These are phyloP conservation scores for Leccinum fallax DNA, from an alignment of 1,284 basidiomycete species.

Conservation along the genomic window DNA sequence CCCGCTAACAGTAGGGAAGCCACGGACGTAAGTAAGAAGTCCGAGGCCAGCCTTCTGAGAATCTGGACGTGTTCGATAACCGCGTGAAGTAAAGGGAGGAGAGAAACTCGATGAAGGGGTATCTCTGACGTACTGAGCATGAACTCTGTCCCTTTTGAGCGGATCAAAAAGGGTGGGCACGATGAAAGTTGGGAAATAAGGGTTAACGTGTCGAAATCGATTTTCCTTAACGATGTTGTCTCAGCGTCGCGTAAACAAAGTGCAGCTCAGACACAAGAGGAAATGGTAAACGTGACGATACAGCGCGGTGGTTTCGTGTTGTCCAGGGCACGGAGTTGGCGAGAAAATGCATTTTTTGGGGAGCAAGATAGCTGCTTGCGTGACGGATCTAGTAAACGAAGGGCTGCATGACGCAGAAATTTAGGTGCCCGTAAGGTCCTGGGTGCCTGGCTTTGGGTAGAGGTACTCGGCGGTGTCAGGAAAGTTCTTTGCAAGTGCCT, in stretches of 20 bases:
- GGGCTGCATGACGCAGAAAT: neutral
- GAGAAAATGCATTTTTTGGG: conserved; percentile 3
- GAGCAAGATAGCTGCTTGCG: neutral
- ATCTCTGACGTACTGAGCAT: conserved; percentile 23
- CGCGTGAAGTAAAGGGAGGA: conserved; percentile 23
- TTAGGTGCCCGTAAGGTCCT: conserved; percentile 15
- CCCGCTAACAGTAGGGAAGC: conserved; percentile 30
- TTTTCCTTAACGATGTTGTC: conserved; percentile 17
- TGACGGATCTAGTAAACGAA: conserved; percentile 6
- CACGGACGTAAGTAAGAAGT: conserved; percentile 38
- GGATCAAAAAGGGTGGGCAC: conserved; percentile 21
- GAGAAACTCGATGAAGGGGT: conserved; percentile 7
- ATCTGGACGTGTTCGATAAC: conserved; percentile 32
- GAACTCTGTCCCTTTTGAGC: conserved; percentile 16
- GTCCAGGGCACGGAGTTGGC: conserved; percentile 13
- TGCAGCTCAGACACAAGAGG: conserved; percentile 7
- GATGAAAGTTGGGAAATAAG: conserved; percentile 27
- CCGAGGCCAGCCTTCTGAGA: conserved; percentile 36
- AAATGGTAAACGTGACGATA: conserved; percentile 6
- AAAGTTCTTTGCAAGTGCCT: conserved; percentile 36
- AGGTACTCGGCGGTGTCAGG: conserved; percentile 35
- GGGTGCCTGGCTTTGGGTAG: conserved; percentile 15
- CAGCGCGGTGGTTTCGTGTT: neutral
- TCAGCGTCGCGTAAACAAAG: conserved; percentile 3
- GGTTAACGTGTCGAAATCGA: conserved; percentile 14